Evolutionary conservation across 1,139 yeast species (phyloP), one percentile per base, ranked within the genome.

Genomic region (Ogataea hybrid): DNA sequence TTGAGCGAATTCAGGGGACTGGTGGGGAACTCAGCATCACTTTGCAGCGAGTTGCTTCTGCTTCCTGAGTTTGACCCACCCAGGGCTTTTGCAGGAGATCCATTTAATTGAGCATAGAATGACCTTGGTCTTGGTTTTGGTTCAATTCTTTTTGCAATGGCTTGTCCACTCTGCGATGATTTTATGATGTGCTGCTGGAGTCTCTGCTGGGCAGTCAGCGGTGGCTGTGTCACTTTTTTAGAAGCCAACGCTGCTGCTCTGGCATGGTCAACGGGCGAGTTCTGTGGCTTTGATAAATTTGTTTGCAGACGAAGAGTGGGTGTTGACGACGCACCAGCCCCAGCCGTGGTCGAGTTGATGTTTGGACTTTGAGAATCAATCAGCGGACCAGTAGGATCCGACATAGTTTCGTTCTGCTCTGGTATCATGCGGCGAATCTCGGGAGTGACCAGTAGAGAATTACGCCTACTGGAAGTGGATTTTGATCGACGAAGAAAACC

Each of bases 141-240:
- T 21, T 53, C 58, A 11, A 56, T 18, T 4, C 53, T 47, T 40
- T n/a, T 57, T 4, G 59, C 51, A 27, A 51, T 51, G 21, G 62
- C 44, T 23, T 54, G 53, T 5, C 67, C 67, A 37, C 44, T 55
- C 30, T 53, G 53, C 3, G 58, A 42, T 8, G 64, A 58, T 43
- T 49, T 54, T 31, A 52, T 15, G 18, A 63, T 61, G 35, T 61
- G 65, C 39, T 54, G 59, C 32, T 63, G 65, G 18, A 62, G 42
- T 38, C 66, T 50, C 38, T 61, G 64, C 29, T 59, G 61, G 1
- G 66, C 67, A 9, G 61, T 53, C 9, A 58, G 28, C 14, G 31
- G 43, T 16, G 28, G 43, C 33, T 37, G 42, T 7, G 32, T 34
- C 4, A 22, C 16, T 25, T 41, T 42, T 27, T 35, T 46, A 30